These are phyloP conservation scores for Dictyostelium purpureum DNA, from an alignment of 78 protist genomes.

Conservation along the genomic window DNA sequence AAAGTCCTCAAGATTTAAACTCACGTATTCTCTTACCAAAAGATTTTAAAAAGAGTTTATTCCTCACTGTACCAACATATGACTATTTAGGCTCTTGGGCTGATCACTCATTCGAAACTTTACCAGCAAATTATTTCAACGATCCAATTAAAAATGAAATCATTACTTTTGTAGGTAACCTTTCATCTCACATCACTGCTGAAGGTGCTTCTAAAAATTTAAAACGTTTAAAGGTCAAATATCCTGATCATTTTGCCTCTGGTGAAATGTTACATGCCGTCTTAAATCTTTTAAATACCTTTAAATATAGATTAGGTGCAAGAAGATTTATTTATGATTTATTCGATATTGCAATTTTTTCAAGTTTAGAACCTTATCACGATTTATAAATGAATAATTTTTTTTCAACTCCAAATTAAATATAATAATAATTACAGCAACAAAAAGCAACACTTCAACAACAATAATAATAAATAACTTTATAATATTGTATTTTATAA, in stretches of 20 bases:
- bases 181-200: constrained; percentile 57
- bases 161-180: constrained; percentile 26
- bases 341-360: constrained; percentile 57
- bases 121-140: not conserved
- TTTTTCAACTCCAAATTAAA: too few species aligned
- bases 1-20: constrained; percentile 33
- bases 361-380: constrained; percentile 25
- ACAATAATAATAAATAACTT: too few species aligned
- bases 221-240: constrained; percentile 36
- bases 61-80: not conserved
- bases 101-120: not conserved
- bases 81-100: constrained; percentile 66
- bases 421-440: not conserved
- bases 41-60: constrained; percentile 30
- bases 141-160: constrained; percentile 68
- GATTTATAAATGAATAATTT: not conserved
- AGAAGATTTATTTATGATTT: constrained; percentile 72
- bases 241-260: constrained; percentile 48
- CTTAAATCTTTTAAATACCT: constrained; percentile 6
- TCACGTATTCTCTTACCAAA: constrained; percentile 58
- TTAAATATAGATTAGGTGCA: constrained; percentile 36
- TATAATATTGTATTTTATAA: too few species aligned
- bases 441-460: too few species aligned
- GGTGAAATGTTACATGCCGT: constrained; percentile 34
- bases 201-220: constrained; percentile 73